phyloP scores from a whole-genome alignment of 768 basidiomycete species.

The Asterophora lycoperdoides region DNA sequence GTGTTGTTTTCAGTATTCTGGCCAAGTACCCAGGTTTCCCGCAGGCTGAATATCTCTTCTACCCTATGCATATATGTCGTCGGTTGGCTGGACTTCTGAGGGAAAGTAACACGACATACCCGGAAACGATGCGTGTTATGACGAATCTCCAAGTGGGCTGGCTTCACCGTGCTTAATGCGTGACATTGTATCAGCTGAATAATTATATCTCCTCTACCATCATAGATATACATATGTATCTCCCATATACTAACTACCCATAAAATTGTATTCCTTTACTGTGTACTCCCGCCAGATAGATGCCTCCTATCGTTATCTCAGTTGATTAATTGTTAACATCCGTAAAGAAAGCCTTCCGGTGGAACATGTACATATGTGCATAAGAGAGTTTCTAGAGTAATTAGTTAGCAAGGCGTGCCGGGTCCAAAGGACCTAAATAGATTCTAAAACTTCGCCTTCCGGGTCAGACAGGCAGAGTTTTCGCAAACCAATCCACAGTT shows the following conservation, averaged over 20 bases:
- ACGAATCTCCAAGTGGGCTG: conserved; percentile 81
- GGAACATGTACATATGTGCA: too few species aligned
- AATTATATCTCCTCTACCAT: not conserved
- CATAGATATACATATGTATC: not conserved
- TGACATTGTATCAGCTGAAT: not conserved
- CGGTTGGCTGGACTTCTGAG: conserved; percentile 64
- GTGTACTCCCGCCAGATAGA: too few species aligned
- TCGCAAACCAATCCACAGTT: conserved; percentile 21
- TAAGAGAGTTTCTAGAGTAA: too few species aligned
- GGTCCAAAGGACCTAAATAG: too few species aligned
- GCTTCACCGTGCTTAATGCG: conserved; percentile 45
- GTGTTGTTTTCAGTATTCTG: conserved; percentile 39
- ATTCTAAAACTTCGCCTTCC: too few species aligned
- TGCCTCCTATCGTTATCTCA: too few species aligned
- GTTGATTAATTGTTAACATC: too few species aligned
- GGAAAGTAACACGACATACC: conserved; percentile 77
- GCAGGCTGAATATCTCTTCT: conserved; percentile 83
- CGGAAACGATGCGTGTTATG: conserved; percentile 71
- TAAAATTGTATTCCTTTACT: not conserved
- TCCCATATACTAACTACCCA: not conserved
- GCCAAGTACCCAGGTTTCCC: conserved; percentile 77
- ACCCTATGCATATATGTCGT: conserved; percentile 75
- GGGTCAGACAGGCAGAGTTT: conserved; percentile 1
- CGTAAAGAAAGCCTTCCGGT: too few species aligned
- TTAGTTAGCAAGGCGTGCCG: too few species aligned